Conservation (phyloP, 306 rosid species). For the Acmispon strigosus region DNA sequence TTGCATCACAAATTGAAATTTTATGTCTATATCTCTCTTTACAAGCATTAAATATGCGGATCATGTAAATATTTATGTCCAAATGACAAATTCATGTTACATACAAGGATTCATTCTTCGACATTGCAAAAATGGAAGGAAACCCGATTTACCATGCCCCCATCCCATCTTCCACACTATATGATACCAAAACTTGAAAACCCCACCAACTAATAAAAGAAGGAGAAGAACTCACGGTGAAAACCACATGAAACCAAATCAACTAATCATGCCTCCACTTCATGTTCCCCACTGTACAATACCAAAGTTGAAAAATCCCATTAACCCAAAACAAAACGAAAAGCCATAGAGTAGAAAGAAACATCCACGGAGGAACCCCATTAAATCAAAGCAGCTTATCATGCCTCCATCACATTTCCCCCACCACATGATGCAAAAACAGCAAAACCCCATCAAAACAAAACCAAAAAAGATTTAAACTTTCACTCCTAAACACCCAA, state of each 20-base stretch:
- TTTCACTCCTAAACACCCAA: conserved; percentile 1
- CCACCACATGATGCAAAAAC: not conserved
- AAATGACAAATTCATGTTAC: too few species aligned
- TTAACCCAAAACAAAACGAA: too few species aligned
- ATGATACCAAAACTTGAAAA: not conserved
- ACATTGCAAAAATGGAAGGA: conserved; percentile 20
- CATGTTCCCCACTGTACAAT: not conserved
- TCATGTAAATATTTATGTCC: too few species aligned
- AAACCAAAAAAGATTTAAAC: not conserved
- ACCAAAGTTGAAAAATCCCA: not conserved
- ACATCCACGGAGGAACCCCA: not conserved
- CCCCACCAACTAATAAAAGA: not conserved
- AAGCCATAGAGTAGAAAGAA: not conserved
- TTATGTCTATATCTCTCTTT: too few species aligned
- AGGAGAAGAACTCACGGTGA: not conserved
- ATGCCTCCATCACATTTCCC: not conserved
- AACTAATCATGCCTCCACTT: not conserved
- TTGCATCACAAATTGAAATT: too few species aligned
- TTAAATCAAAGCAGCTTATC: not conserved
- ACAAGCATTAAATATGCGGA: too few species aligned
- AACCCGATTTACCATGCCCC: not conserved
- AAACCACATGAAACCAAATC: not conserved
- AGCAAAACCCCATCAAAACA: not conserved
- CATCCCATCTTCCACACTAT: not conserved
- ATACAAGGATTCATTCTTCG: not conserved